phyloP scores from a whole-genome alignment of 305 asterid species.

The Salvia sclarea region DNA sequence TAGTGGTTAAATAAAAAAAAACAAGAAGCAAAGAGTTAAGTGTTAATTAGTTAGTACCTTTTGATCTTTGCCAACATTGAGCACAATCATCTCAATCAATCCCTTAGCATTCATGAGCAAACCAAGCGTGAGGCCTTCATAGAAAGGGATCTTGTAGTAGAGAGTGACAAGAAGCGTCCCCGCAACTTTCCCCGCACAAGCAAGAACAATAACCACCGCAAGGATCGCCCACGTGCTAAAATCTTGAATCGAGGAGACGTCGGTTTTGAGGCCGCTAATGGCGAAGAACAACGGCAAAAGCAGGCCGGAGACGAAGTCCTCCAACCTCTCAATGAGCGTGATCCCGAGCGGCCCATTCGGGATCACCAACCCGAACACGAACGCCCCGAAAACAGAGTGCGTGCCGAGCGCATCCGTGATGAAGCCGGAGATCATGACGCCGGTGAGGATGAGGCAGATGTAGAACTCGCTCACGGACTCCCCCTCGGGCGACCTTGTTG shows the following conservation, averaged over 20 bases:
- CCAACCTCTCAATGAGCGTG: slow-evolving; percentile 70
- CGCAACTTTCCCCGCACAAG: slow-evolving; percentile 76
- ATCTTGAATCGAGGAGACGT: slow-evolving; percentile 50
- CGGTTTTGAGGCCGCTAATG: slow-evolving; percentile 77
- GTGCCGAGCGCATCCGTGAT: slow-evolving; percentile 88
- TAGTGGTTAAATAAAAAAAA: no score
- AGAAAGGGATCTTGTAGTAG: slow-evolving; percentile 66
- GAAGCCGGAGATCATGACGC: slow-evolving; percentile 80
- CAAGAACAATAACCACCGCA: slow-evolving; percentile 54
- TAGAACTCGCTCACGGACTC: slow-evolving; percentile 69
- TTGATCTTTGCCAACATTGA: slow-evolving; percentile 89
- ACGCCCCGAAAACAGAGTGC: slow-evolving; percentile 86
- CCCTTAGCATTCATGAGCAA: slow-evolving; percentile 93
- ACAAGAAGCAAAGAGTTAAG: no score
- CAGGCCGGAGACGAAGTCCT: slow-evolving; percentile 81
- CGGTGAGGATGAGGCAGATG: slow-evolving; percentile 68
- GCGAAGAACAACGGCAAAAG: slow-evolving; percentile 82
- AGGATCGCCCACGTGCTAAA: slow-evolving; percentile 58
- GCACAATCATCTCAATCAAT: slow-evolving; percentile 88
- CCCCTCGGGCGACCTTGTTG: slow-evolving; percentile 71
- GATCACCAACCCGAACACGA: slow-evolving; percentile 71
- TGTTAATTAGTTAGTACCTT: slow-evolving; percentile 49
- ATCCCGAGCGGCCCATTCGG: slow-evolving; percentile 85
- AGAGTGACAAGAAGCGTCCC: slow-evolving; percentile 75
- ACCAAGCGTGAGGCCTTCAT: slow-evolving; percentile 81